Evolutionary conservation across 179 eudicot genomes (phyloP), one percentile per base, ranked within the genome.

Genomic region (Nepenthes alata): DNA sequence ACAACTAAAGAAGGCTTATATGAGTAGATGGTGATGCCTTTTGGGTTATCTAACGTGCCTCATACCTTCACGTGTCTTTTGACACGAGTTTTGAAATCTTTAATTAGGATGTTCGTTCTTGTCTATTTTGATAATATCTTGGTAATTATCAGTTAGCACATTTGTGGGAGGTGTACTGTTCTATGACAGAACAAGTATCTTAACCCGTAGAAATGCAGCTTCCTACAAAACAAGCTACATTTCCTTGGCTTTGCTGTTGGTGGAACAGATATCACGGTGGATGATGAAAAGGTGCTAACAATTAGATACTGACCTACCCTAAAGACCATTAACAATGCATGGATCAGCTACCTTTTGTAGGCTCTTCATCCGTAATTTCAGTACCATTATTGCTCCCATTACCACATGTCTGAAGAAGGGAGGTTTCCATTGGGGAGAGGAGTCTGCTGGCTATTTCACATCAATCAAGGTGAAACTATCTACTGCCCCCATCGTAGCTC

Each of bases 1-100:
- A 69, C 62, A 4, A 69, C 57, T 0, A 55, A 37, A 4, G 44
- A 35, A 15, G 72, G 56, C 0, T 35, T 60, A 4, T 68, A 35
- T 12, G 61, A 68, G 12, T 68, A 55, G 67, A 8, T 53, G 38
- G 67, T 55, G 16, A 67, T 52, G 70, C 59, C 54, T 0, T 67
- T 59, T 34, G 64, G 64, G 1, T 10, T 61, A 3, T 60, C 61
- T 0, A 61, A 47, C 34, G 66, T 47, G 3, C 55, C 61, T 1
- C 45, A 10, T 2, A 68, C 72, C 0, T 68, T 68, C 34, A 68
- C 61, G 72, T 0, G 47, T 0, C 4, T 66, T 2, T 58, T 50
- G 50, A 25, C 49, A 11, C 50, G 37, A 2, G 64, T 13, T 6
- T 25, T 59, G 1, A 3, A 9, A 10, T 51, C 53, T 4, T 67